Base-by-base conservation (phyloP, 192 early-diverging fungal genomes). In the Funneliformis mosseae region DNA sequence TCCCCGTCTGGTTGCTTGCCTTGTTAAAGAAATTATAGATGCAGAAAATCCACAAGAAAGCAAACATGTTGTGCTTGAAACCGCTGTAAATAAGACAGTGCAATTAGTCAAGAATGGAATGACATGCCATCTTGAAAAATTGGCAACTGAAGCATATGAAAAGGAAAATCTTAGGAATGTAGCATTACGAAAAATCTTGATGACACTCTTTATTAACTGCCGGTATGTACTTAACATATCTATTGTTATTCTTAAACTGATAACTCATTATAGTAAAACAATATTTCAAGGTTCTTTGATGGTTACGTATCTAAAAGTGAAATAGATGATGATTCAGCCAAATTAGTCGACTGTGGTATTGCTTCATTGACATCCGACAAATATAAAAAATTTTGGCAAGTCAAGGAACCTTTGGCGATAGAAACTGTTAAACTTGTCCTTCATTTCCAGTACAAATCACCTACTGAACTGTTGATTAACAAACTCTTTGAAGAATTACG, bases 321-420 rank as follows among this genome's bases (percentile, higher is more conserved):
- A 55, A n/a, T 55, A n/a, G 74, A 76, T 45, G 45, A 76, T 48
- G 21, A 76, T 55, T 76, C 25, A 46, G 46, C 45, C n/a, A 38
- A 46, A 38, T 27, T 76, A 46, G 74, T 76, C 9, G 74, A 76
- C n/a, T 76, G 74, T 50, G 55, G 74, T 1, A 50, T 76, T 61
- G 55, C 59, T 3, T 61, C 59, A 9, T 76, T 76, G 73, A 50
- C 5, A 61, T 33, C 25, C 33, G 28, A 18, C 1, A 60, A 18
- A 18, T 4, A 55, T 21, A 6, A 55, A 55, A 55, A 21, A 55
- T 55, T 55, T 21, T 55, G 18, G 50, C 18, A 21, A 21, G 50
- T 55, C 6, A 55, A 55, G 6, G 50, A 55, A 55, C 50, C 50
- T 55, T 55, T 55, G 0, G 50, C 18, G 5, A 55, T 55, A 55